A percentile compares a stretch with the other conserved stretches of the same genome.
Evolutionary conservation across 2,329 filamentous ascomycete species (phyloP).

Genomic region (Cladosporium sp.): DNA sequence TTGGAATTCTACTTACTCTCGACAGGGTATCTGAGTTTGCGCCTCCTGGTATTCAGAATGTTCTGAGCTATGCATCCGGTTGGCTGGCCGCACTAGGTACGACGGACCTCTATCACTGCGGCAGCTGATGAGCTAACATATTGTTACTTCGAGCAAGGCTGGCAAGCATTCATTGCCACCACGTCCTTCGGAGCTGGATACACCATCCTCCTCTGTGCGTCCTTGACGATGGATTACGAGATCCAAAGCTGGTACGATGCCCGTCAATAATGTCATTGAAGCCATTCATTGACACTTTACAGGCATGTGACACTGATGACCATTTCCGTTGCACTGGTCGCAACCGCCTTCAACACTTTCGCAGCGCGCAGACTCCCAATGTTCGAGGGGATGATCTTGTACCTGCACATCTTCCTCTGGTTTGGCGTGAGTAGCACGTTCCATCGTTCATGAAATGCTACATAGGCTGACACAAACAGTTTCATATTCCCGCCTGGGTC

Average conservation of each 20-base stretch:
- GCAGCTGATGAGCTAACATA: slow-evolving; percentile 30
- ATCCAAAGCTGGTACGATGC: slow-evolving; percentile 16
- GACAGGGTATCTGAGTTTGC: slow-evolving; percentile 37
- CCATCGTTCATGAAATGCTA: neutral
- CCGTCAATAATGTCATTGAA: too few relatives aligned
- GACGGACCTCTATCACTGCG: slow-evolving; percentile 24
- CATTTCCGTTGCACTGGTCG: slow-evolving; percentile 19
- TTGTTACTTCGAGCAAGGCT: slow-evolving; percentile 19
- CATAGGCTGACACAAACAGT: neutral
- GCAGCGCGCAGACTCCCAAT: slow-evolving; percentile 23
- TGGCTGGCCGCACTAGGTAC: slow-evolving; percentile 33
- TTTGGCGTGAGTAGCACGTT: slow-evolving; percentile 17
- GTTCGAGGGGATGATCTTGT: slow-evolving; percentile 24
- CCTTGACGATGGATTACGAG: slow-evolving; percentile 34
- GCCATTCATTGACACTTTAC: slow-evolving; percentile 20
- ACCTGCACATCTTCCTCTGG: slow-evolving; percentile 27
- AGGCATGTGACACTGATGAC: slow-evolving; percentile 42
- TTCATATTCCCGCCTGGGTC: slow-evolving; percentile 16
- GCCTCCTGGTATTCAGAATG: slow-evolving; percentile 34
- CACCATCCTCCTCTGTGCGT: slow-evolving; percentile 31
- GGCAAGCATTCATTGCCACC: slow-evolving; percentile 32
- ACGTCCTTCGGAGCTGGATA: slow-evolving; percentile 19
- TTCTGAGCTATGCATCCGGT: slow-evolving; percentile 35
- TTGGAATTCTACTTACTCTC: slow-evolving; percentile 14
- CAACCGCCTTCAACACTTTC: slow-evolving; percentile 26